Base-by-base conservation (phyloP, 257 asterid species). In the Rubia yunnanensis region DNA sequence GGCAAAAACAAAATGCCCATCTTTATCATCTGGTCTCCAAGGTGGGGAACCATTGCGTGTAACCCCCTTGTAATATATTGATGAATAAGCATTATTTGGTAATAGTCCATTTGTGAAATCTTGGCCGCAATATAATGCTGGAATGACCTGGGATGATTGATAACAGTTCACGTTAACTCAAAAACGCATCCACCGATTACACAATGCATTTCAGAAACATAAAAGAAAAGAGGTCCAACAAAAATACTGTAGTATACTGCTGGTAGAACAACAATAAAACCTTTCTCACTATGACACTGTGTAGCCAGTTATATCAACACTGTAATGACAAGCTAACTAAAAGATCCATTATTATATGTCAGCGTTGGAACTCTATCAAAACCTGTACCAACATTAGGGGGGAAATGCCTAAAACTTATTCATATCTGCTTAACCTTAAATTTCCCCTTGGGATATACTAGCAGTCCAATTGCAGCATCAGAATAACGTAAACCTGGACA, bases 21-120 rank as follows among this genome's bases (percentile, higher is more conserved):
- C 97, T 78, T 87, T 87, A 77, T 87, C 97, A 76, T 90, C 95
- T 36, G 85, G 74, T 72, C 97, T 82, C 92, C 85, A 82, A 14
- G 97, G 95, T 49, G 95, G 97, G 74, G 97, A 90, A 46, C 86
- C 88, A 74, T 73, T 83, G 53, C 74, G 84, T 31, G 85, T 79
- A 71, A 87, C 69, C 71, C 91, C 94, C 67, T 85, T 87, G 82
- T 80, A 84, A 82, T 83, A 90, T 54, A 83, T 81, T 44, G 97
- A 85, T 41, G 97, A 87, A 79, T 85, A 77, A 15, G 88, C 88
- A 76, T 84, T 84, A 73, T 78, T 87, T 53, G 92, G 78, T 68
- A 78, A 72, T 27, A 79, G 31, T 64, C 80, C 94, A 67, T 62
- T 77, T 31, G 69, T 31, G 78, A 76, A 79, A 67, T 85, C 95